Evolutionary conservation across 2,329 filamentous ascomycete species (phyloP), one percentile per base, ranked within the genome.

Genomic region (Colletotrichum brevisporum): DNA sequence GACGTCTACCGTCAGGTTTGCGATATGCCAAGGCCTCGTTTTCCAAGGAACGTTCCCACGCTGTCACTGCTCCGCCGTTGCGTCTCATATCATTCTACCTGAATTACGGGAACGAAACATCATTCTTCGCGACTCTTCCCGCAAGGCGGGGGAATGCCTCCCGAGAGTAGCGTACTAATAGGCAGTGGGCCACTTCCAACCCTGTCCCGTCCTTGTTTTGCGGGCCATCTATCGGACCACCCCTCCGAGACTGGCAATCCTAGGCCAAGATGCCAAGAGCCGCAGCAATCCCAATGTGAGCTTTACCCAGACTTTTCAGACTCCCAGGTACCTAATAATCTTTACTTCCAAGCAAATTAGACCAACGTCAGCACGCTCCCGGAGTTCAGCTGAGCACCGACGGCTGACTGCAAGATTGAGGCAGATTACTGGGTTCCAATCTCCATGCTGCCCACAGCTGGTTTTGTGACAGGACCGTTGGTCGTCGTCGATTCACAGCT

Each of bases 171-270:
- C 58, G 53, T 52, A 24, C 50, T 6, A 6, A 31, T 31, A 31
- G 31, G 10, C 31, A 36, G 31, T 36, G 31, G 27, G 31, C 31
- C 21, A 24, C 21, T 21, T 43, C 39, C 50, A 27, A 18, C n/a
- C 50, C 27, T 24, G 27, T 51, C 52, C 47, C 53, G 64, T 67
- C 52, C 59, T 67, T 67, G 59, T 67, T 67, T 57, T 63, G 64
- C 64, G 64, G 64, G 59, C 26, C 64, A 63, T 41, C 18, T 24
- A n/a, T 63, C 64, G 64, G 59, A 53, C 59, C 64, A 67, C 53
- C 21, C 45, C 59, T 67, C 64, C 64, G 64, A 57, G n/a, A 43
- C 36, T 59, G 57, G 18, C n/a, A 18, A 31, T 52, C 58, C 63
- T 27, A n/a, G 41, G 31, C 53, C 53, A 56, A 50, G 53, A 2